These are phyloP conservation scores for Neoboletus brunneissimus DNA, from an alignment of 768 basidiomycete species.

Conservation along the genomic window DNA sequence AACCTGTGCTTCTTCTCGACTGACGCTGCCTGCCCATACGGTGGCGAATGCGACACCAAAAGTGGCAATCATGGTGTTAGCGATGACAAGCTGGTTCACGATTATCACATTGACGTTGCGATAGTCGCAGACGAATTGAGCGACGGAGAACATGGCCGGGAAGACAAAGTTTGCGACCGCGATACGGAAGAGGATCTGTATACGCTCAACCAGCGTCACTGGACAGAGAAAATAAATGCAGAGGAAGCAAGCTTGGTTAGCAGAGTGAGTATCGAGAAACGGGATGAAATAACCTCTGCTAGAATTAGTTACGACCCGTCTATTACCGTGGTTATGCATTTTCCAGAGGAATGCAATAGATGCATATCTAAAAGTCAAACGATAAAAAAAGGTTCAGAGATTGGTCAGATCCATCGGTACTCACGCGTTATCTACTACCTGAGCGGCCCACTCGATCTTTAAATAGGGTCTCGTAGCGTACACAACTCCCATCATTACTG, in stretches of 20 bases:
- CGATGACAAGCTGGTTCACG: constrained; percentile 4
- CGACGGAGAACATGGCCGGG: constrained; percentile 16
- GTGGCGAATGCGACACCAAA: constrained; percentile 9
- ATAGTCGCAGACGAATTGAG: constrained; percentile 10
- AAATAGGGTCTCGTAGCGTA: constrained; percentile 23
- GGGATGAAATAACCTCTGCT: neutral
- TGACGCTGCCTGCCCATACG: constrained; percentile 4
- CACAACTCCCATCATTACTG: neutral
- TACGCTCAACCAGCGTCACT: constrained; percentile 4
- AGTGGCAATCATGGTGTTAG: constrained; percentile 9
- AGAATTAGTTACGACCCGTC: neutral
- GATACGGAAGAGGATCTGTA: constrained; percentile 23
- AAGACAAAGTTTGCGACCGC: constrained; percentile 28
- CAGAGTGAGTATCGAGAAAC: neutral
- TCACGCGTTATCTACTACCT: constrained; percentile 29
- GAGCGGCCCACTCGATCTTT: constrained; percentile 31
- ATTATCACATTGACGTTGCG: neutral
- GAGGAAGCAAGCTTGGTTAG: neutral
- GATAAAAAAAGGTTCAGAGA: neutral
- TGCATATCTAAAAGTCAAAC: constrained; percentile 4
- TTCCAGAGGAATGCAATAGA: constrained; percentile 12
- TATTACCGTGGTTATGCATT: neutral
- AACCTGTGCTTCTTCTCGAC: neutral
- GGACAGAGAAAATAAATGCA: neutral
- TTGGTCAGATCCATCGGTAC: neutral